phyloP scores from a whole-genome alignment of 163 green algal species.

The Volvox carteri region DNA sequence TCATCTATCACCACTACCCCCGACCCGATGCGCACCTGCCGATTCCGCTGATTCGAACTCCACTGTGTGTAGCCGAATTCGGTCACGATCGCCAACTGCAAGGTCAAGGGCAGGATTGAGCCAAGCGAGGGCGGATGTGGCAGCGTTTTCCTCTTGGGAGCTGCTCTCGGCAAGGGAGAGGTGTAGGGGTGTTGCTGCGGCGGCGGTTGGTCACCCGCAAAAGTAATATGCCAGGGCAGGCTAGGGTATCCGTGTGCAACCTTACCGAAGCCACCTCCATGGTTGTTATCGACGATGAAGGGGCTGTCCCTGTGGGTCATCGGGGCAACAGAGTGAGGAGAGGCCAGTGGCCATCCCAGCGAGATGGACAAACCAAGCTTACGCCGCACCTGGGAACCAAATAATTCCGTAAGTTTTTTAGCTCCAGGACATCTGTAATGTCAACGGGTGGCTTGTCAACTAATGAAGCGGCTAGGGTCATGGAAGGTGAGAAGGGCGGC shows the following conservation, averaged over 20 bases:
- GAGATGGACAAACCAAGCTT: neutral
- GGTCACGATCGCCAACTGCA: constrained; percentile 87
- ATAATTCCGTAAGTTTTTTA: constrained; percentile 50
- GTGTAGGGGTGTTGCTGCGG: too few species aligned
- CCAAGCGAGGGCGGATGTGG: too few species aligned
- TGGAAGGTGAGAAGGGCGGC: neutral
- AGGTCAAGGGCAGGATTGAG: too few species aligned
- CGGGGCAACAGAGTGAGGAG: neutral
- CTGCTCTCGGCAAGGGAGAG: too few species aligned
- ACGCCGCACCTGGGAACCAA: constrained; percentile 45
- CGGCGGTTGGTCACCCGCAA: too few species aligned
- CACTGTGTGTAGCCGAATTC: constrained; percentile 83
- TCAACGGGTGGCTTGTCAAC: neutral
- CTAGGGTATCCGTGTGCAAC: neutral
- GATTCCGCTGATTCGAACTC: constrained; percentile 82
- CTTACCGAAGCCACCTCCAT: constrained; percentile 87
- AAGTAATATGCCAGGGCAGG: neutral
- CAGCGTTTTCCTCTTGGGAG: too few species aligned
- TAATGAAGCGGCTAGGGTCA: neutral
- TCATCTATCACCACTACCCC: too few species aligned
- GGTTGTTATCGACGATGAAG: constrained; percentile 84
- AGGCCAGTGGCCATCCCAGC: neutral
- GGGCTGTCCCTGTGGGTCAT: constrained; percentile 76
- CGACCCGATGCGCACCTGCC: constrained; percentile 78
- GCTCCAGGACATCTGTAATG: constrained; percentile 57